Evolutionary conservation across 2,329 filamentous ascomycete species (phyloP).

Genomic region (Pseudogymnoascus verrucosus): DNA sequence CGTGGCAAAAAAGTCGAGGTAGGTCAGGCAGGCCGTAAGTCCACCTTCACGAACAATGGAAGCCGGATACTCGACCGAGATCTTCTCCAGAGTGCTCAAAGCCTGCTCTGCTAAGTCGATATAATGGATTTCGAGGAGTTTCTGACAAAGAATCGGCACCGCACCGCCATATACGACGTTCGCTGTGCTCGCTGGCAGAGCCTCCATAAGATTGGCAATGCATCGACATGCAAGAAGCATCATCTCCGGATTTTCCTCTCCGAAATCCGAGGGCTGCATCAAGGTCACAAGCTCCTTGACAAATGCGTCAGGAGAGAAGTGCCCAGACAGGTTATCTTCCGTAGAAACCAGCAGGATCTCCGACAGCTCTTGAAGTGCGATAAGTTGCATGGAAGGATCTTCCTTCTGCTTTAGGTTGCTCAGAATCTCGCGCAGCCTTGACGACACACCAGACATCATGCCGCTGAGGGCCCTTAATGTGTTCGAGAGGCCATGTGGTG

Average conservation of each 20-base stretch:
- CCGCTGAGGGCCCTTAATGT: conserved; percentile 82
- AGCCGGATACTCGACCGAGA: conserved; percentile 89
- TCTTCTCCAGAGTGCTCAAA: conserved; percentile 92
- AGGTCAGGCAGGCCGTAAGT: conserved; percentile 88
- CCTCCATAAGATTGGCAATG: conserved; percentile 96
- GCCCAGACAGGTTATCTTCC: conserved; percentile 90
- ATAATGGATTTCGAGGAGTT: conserved; percentile 90
- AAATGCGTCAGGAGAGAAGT: conserved; percentile 89
- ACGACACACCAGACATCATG: conserved; percentile 81
- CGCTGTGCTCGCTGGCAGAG: conserved; percentile 80
- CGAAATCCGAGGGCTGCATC: conserved; percentile 83
- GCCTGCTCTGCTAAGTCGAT: conserved; percentile 97
- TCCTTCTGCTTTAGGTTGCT: conserved; percentile 72
- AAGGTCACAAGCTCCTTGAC: conserved; percentile 87
- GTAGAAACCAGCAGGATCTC: conserved; percentile 91
- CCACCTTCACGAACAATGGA: conserved; percentile 95
- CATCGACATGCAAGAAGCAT: conserved; percentile 96
- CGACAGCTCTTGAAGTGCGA: conserved; percentile 86
- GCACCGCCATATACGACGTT: conserved; percentile 97
- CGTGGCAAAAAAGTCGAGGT: conserved; percentile 94
- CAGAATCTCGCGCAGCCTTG: conserved; percentile 70
- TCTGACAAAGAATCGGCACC: conserved; percentile 88
- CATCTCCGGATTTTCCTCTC: conserved; percentile 87
- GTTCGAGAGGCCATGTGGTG: conserved; percentile 60
- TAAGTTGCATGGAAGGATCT: conserved; percentile 78